Percentiles rank a stretch among this genome's conserved stretches.
Evolutionary conservation across 106 monocot genomes (phyloP).

Genomic region (Dendrobium officinale): DNA sequence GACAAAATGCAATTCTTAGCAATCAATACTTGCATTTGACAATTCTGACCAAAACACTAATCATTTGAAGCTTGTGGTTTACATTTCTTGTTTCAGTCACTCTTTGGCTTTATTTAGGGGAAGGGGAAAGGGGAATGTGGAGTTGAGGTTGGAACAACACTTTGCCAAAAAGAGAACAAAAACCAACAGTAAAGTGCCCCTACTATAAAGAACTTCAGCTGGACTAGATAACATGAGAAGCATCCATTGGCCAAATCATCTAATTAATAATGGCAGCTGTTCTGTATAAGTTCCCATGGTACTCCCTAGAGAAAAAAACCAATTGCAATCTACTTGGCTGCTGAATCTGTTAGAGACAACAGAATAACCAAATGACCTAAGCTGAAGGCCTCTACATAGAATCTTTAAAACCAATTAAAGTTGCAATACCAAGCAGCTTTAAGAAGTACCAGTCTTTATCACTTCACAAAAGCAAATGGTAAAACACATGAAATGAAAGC

Average conservation of each 20-base stretch:
- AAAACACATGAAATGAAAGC: neutral
- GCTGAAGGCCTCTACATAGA: neutral
- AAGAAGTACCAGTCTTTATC: neutral
- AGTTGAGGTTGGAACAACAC: neutral
- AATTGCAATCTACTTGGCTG: neutral
- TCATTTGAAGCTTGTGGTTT: neutral
- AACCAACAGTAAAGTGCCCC: neutral
- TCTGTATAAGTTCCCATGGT: neutral
- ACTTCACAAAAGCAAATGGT: neutral
- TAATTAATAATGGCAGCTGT: neutral
- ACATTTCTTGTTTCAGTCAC: neutral
- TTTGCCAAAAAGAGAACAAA: neutral
- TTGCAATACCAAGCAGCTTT: neutral
- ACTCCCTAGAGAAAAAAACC: neutral
- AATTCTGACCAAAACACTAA: neutral
- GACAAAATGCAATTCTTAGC: neutral
- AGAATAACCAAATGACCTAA: neutral
- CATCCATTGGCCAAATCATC: neutral
- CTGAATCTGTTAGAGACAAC: neutral
- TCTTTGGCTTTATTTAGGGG: neutral
- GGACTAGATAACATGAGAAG: neutral
- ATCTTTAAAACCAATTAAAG: neutral
- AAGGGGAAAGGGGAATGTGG: neutral
- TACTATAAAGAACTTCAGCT: neutral
- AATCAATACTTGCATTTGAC: neutral